A percentile compares a stretch with the other conserved stretches of the same genome.
Evolutionary conservation across 2,329 filamentous ascomycete species (phyloP).

Genomic region (Verticillium albo-atrum): DNA sequence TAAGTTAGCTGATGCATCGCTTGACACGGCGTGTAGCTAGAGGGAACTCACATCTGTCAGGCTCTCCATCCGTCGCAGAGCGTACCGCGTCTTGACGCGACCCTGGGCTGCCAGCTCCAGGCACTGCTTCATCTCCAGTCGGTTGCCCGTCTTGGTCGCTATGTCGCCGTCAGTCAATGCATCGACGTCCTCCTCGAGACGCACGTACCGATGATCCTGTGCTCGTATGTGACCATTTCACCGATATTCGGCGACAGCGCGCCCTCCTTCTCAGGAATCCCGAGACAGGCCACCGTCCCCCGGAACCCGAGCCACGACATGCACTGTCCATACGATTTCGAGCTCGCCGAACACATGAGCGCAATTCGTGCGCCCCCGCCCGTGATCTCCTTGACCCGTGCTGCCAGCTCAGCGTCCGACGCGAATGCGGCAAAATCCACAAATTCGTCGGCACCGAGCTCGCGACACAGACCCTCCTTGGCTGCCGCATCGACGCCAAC

Average conservation of each 20-base stretch:
- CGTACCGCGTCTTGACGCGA: slow-evolving; percentile 8
- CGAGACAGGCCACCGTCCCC: slow-evolving; percentile 22
- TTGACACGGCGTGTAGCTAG: background rate
- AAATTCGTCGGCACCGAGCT: slow-evolving; percentile 19
- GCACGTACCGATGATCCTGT: slow-evolving; percentile 9
- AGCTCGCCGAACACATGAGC: slow-evolving; percentile 17
- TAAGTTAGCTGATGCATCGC: background rate
- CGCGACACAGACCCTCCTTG: slow-evolving; percentile 17
- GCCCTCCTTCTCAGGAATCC: slow-evolving; percentile 14
- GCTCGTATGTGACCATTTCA: slow-evolving; percentile 6
- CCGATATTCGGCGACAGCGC: slow-evolving; percentile 5
- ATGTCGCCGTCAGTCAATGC: background rate
- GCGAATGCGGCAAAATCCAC: slow-evolving; percentile 17
- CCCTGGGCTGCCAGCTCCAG: slow-evolving; percentile 9
- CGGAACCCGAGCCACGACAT: slow-evolving; percentile 19
- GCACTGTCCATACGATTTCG: slow-evolving; percentile 15
- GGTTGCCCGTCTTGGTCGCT: slow-evolving; percentile 10
- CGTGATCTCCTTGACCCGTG: slow-evolving; percentile 9
- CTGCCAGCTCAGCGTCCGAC: slow-evolving; percentile 4
- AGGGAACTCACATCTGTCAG: slow-evolving; percentile 7
- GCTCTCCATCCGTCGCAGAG: slow-evolving; percentile 10
- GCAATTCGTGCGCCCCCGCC: slow-evolving; percentile 15
- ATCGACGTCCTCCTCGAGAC: background rate
- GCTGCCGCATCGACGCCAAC: slow-evolving; percentile 20
- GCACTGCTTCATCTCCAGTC: slow-evolving; percentile 11